phyloP scores from a whole-genome alignment of 768 basidiomycete species.

The Piloderma croceum region DNA sequence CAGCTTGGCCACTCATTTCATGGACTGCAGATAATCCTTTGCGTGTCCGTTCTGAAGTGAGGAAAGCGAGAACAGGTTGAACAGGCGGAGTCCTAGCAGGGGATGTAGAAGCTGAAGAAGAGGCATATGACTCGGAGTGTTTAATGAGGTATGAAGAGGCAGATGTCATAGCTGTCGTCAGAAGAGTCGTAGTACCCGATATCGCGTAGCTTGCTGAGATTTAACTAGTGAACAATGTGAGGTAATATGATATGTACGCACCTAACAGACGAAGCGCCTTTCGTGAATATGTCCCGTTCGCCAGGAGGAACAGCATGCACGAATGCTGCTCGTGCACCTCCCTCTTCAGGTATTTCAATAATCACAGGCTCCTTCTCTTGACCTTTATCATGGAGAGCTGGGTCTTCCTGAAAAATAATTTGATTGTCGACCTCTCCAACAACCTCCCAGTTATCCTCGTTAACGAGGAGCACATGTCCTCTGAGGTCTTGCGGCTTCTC shows the following conservation, averaged over 20 bases:
- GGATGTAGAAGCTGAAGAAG: slow-evolving; percentile 21
- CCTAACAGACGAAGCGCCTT: slow-evolving; percentile 55
- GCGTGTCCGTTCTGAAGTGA: slow-evolving; percentile 51
- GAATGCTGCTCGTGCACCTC: slow-evolving; percentile 46
- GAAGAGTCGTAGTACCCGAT: slow-evolving; percentile 56
- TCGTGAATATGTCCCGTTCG: slow-evolving; percentile 62
- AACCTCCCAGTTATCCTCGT: slow-evolving; percentile 67
- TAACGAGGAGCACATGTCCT: slow-evolving; percentile 52
- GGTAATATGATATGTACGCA: slow-evolving; percentile 23
- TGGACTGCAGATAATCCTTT: slow-evolving; percentile 57
- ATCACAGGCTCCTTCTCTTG: slow-evolving; percentile 62
- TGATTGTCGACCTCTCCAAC: slow-evolving; percentile 61
- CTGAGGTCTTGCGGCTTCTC: slow-evolving; percentile 30
- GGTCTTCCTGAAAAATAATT: slow-evolving; percentile 55
- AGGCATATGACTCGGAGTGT: slow-evolving; percentile 46
- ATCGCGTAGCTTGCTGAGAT: slow-evolving; percentile 52
- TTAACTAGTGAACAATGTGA: not conserved
- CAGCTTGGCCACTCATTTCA: slow-evolving; percentile 58
- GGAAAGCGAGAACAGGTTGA: slow-evolving; percentile 47
- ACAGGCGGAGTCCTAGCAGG: slow-evolving; percentile 27
- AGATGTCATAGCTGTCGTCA: slow-evolving; percentile 54
- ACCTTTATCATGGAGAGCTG: slow-evolving; percentile 41
- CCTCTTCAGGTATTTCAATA: slow-evolving; percentile 58
- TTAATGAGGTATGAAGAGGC: slow-evolving; percentile 60
- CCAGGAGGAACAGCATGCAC: slow-evolving; percentile 60